Evolutionary conservation across 2,329 filamentous ascomycete genomes (phyloP), one percentile per base, ranked within the genome.

Genomic region (Penicillium brevicompactum): DNA sequence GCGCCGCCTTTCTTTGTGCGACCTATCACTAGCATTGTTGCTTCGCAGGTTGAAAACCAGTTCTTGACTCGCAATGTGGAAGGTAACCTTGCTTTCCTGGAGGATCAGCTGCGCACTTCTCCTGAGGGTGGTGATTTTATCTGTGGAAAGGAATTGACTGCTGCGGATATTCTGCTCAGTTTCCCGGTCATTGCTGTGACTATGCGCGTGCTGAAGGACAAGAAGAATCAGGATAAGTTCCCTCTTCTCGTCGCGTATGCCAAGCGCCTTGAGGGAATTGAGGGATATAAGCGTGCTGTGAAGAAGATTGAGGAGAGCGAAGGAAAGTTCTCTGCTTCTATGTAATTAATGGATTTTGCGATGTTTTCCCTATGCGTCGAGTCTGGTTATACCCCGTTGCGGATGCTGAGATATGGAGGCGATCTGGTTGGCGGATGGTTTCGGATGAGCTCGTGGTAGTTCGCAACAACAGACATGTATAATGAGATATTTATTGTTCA

Each of bases 1-100:
- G 56, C 63, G 2, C 63, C 63, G n/a, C 87, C 87, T 0, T 90
- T 89, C 78, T 88, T 90, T 76, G 76, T 90, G 67, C 86, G 83
- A 60, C 86, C 86, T 2, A 78, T 90, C 57, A 85, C 85, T 13
- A 73, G 74, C 5, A 73, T 77, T 5, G 80, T 90, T 18, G 82
- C 82, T 7, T 70, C 71, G 34, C 72, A 73, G 48, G 68, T 80
- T 16, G 71, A 78, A 42, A 61, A 71, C 5, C 63, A 64, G 4
- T 80, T 74, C 58, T 59, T 80, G 14, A 59, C 66, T 5, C 72
- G 70, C 18, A 78, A 79, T 40, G 62, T 79, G 14, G 66, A 72
- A 10, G 67, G 69, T 5, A 73, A 80, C 43, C 74, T 78, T 49
- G 63, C 68, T 5, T 80, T 80, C 60, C 63, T 81, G 3, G 78